A percentile compares a stretch with the other conserved stretches of the same genome.
These are phyloP conservation scores for Tetracladium marchalianum DNA, from an alignment of 495 filamentous ascomycete genomes.

Conservation along the genomic window DNA sequence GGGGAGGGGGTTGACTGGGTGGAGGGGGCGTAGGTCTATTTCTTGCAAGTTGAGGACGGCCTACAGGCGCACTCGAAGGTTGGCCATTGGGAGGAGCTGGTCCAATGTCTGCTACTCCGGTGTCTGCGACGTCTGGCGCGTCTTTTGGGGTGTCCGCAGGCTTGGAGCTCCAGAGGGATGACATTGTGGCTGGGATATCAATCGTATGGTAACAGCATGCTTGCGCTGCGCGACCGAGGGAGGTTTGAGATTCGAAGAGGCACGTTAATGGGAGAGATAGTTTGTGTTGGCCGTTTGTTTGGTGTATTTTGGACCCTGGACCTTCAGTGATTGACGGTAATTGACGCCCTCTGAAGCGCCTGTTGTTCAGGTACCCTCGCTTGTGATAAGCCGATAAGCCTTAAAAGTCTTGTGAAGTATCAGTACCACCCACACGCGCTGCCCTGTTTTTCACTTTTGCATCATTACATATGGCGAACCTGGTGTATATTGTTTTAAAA, in stretches of 20 bases:
- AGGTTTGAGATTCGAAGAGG: neutral
- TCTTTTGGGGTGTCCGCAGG: slow-evolving; percentile 4
- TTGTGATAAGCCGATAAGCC: no score
- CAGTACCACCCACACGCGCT: no score
- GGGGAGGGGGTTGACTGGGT: slow-evolving; percentile 44
- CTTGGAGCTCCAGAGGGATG: slow-evolving; percentile 16
- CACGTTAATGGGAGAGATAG: neutral
- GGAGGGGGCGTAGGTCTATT: slow-evolving; percentile 51
- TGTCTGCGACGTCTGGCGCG: slow-evolving; percentile 19
- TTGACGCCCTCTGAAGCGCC: neutral
- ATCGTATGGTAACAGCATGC: neutral
- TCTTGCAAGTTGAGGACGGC: slow-evolving; percentile 45
- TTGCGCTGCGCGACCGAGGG: neutral
- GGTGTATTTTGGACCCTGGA: neutral
- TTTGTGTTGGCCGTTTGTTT: neutral
- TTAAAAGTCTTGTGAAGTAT: no score
- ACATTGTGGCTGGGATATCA: slow-evolving; percentile 6
- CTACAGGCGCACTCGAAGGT: slow-evolving; percentile 8
- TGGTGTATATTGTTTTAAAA: no score
- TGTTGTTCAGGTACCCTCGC: no score
- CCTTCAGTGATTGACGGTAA: neutral
- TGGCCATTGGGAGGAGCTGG: slow-evolving; percentile 8
- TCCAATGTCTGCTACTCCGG: slow-evolving; percentile 19
- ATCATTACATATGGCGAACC: no score
- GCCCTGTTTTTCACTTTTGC: no score